These are phyloP conservation scores for Alternaria gaisen DNA, from an alignment of 2,329 filamentous ascomycete genomes.

Conservation along the genomic window DNA sequence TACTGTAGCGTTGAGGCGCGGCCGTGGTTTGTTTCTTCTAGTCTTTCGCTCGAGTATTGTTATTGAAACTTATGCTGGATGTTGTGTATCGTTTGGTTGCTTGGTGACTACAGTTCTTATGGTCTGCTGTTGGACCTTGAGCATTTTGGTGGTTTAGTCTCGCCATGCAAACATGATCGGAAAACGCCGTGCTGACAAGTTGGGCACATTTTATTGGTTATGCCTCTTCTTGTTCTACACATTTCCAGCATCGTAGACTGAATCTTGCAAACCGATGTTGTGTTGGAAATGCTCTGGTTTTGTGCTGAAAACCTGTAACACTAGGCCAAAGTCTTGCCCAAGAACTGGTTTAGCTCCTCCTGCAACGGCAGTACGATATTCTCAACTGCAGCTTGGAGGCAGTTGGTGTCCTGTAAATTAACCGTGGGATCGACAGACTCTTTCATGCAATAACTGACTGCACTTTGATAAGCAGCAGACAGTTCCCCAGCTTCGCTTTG, in stretches of 20 bases:
- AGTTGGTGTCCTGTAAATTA: slow-evolving; percentile 45
- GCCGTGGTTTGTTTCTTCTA: slow-evolving; percentile 8
- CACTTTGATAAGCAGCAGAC: slow-evolving; percentile 47
- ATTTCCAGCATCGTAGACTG: background rate
- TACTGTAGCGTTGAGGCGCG: slow-evolving; percentile 10
- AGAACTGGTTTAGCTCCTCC: slow-evolving; percentile 48
- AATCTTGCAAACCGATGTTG: background rate
- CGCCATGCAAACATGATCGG: background rate
- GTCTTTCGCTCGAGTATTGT: background rate
- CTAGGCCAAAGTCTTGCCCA: slow-evolving; percentile 39
- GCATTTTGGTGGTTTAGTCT: background rate
- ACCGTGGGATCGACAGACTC: slow-evolving; percentile 47
- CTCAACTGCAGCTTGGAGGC: slow-evolving; percentile 49
- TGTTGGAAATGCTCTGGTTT: background rate
- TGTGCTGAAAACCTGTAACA: background rate
- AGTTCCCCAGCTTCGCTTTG: slow-evolving; percentile 46
- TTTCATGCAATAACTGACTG: slow-evolving; percentile 47
- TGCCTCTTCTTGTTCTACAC: too few species aligned
- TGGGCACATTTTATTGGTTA: background rate
- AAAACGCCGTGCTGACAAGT: background rate
- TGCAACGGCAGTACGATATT: slow-evolving; percentile 50
- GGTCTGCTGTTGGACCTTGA: background rate
- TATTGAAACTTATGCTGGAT: background rate
- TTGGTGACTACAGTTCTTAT: background rate
- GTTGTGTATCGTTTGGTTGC: background rate